Base-by-base conservation (phyloP, 176 grass and related monocot genomes). In the Lolium rigidum region DNA sequence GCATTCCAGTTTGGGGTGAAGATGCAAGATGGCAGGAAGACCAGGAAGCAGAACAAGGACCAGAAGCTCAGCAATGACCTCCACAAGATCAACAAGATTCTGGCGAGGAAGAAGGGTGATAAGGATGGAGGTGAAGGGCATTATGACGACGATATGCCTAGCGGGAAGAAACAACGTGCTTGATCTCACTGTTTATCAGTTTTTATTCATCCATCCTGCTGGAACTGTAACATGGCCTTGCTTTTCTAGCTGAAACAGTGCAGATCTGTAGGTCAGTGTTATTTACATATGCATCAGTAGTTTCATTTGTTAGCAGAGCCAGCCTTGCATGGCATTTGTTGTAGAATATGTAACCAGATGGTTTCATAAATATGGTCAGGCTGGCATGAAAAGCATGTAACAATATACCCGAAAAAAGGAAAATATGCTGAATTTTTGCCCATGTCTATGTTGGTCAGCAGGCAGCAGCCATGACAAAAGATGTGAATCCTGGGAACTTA, bases 1-100 rank as follows among this genome's bases (percentile, higher is more conserved):
- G 97, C 97, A 39, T 98, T 98, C 89, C 97, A 98, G 82, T 98
- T 98, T 70, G 97, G 97, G 20, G 97, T 98, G 55, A 98, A 95
- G 86, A 98, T 98, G 97, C 97, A 95, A 65, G 97, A 98, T 25
- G 97, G 97, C 39, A 89, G 97, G 63, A 98, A 98, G 84, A 98
- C 94, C 0, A 84, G 97, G 68, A 98, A 98, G 86, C 93, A 98
- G 75, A 98, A 98, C 90, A 98, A 95, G 84, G 97, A 98, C 64
- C 97, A 98, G 88, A 98, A 98, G 79, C 82, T 98, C 57, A 94
- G 86, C 2, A 98, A 98, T 17, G 97, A 95, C 50, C 97, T 98
- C 24, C 86, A 98, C 90, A 98, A 98, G 74, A 98, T 98, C 2
- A 98, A 95, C 85, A 98, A 95, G 69, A 95, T 98, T 60, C 90